phyloP scores from a whole-genome alignment of 2,329 filamentous ascomycete species.

The Chrysosporium queenslandicum region DNA sequence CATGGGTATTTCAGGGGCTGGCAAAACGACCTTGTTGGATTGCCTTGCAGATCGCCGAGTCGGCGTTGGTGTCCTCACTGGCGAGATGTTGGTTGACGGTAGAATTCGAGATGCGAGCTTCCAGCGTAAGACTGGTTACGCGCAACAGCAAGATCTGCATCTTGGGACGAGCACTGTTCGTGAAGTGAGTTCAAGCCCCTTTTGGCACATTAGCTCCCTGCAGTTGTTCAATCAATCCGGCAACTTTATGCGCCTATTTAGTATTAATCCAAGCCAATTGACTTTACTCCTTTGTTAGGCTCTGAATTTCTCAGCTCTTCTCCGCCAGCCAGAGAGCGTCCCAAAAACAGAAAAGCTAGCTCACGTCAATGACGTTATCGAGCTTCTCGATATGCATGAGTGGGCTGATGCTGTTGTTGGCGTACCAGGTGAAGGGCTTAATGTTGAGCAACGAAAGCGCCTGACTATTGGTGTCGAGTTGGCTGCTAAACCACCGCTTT shows the following conservation, averaged over 20 bases:
- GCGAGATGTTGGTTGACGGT: conserved; percentile 74
- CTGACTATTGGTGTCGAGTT: conserved; percentile 66
- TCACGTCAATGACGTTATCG: conserved; percentile 85
- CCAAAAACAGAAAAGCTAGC: conserved; percentile 66
- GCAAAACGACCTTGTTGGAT: conserved; percentile 83
- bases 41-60: conserved; percentile 67
- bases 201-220: neutral
- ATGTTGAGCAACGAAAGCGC: conserved; percentile 58
- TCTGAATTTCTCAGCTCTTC: conserved; percentile 71
- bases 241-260: neutral
- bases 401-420: conserved; percentile 87
- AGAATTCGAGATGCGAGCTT: conserved; percentile 61
- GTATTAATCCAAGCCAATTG: no score
- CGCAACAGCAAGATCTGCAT: conserved; percentile 74
- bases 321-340: conserved; percentile 68
- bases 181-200: conserved; percentile 38
- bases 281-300: conserved; percentile 38
- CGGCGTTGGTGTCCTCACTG: conserved; percentile 77
- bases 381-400: conserved; percentile 77
- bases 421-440: conserved; percentile 72
- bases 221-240: neutral
- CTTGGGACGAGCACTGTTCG: conserved; percentile 74
- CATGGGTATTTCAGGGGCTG: conserved; percentile 75
- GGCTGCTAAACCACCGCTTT: conserved; percentile 76
- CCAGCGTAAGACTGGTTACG: conserved; percentile 64